Conservation (phyloP, 768 basidiomycete genomes). For the Phaeolepiota aurea region DNA sequence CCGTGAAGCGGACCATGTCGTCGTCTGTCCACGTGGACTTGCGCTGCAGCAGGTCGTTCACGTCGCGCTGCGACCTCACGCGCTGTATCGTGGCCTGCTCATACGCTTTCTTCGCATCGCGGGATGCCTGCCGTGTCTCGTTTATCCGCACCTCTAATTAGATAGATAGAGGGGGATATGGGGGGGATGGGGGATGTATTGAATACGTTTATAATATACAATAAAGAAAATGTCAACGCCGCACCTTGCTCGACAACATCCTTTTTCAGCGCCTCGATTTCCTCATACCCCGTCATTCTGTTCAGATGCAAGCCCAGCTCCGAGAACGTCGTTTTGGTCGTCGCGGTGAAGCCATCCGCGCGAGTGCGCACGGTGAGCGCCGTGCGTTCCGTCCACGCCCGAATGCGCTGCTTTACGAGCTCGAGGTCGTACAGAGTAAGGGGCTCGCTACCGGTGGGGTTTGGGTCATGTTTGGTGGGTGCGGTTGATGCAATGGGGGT, state of each 20-base stretch:
- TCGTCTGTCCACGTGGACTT: slow-evolving; percentile 89
- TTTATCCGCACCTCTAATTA: slow-evolving; percentile 65
- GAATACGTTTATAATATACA: slow-evolving; percentile 1
- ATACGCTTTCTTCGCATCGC: slow-evolving; percentile 66
- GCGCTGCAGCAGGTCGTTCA: slow-evolving; percentile 90
- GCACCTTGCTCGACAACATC: slow-evolving; percentile 77
- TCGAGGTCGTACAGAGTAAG: slow-evolving; percentile 23
- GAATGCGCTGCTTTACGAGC: slow-evolving; percentile 28
- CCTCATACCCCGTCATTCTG: slow-evolving; percentile 84
- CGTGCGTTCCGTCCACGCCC: slow-evolving; percentile 42
- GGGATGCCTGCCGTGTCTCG: slow-evolving; percentile 55
- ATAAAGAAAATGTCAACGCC: slow-evolving; percentile 13
- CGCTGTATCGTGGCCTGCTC: slow-evolving; percentile 74
- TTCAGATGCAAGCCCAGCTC: slow-evolving; percentile 76
- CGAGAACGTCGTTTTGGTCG: slow-evolving; percentile 54
- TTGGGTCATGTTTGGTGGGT: slow-evolving; percentile 5
- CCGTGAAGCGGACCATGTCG: slow-evolving; percentile 84
- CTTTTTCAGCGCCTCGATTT: slow-evolving; percentile 75
- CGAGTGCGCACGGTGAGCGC: slow-evolving; percentile 39
- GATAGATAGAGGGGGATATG: slow-evolving; percentile 3
- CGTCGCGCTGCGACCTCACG: slow-evolving; percentile 85
- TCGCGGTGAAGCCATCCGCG: slow-evolving; percentile 49
- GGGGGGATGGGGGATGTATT: slow-evolving; percentile 3
- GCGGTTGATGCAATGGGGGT: too few species aligned
- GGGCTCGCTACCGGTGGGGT: slow-evolving; percentile 10